These are phyloP conservation scores for Eustoma russellianum DNA, from an alignment of 257 asterid genomes.

Conservation along the genomic window DNA sequence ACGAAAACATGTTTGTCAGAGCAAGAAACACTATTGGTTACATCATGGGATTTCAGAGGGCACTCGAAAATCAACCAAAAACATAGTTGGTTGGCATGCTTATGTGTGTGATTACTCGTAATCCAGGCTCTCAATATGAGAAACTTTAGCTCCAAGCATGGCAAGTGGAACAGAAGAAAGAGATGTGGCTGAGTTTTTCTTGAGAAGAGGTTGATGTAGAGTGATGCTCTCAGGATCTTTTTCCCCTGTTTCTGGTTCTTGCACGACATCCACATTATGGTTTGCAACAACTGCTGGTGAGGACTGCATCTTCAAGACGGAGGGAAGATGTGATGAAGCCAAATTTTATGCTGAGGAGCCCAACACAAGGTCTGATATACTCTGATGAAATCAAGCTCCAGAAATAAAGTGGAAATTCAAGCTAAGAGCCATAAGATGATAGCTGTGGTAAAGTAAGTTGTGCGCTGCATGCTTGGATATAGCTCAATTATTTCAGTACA, in stretches of 20 bases:
- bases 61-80: too few relatives aligned
- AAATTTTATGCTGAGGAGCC: too few relatives aligned
- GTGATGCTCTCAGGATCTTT: constrained; percentile 58
- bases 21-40: not conserved
- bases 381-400: too few relatives aligned
- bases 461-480: too few relatives aligned
- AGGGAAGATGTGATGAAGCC: not conserved
- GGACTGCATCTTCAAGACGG: constrained; percentile 25
- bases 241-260: constrained; percentile 21
- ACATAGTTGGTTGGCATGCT: too few relatives aligned
- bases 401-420: too few relatives aligned
- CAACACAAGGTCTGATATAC: too few relatives aligned
- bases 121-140: constrained; percentile 82
- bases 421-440: too few relatives aligned
- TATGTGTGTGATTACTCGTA: constrained; percentile 66
- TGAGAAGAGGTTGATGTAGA: constrained; percentile 59
- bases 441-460: too few relatives aligned
- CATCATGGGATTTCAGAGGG: not conserved
- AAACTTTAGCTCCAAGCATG: constrained; percentile 76
- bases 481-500: too few relatives aligned
- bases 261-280: not conserved
- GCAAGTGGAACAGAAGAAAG: constrained; percentile 56
- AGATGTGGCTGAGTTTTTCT: constrained; percentile 29
- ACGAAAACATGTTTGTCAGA: constrained; percentile 3
- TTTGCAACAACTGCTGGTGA: constrained; percentile 17